Base-by-base conservation (phyloP, 2,329 filamentous ascomycete genomes). In the Colletotrichum tofieldiae region DNA sequence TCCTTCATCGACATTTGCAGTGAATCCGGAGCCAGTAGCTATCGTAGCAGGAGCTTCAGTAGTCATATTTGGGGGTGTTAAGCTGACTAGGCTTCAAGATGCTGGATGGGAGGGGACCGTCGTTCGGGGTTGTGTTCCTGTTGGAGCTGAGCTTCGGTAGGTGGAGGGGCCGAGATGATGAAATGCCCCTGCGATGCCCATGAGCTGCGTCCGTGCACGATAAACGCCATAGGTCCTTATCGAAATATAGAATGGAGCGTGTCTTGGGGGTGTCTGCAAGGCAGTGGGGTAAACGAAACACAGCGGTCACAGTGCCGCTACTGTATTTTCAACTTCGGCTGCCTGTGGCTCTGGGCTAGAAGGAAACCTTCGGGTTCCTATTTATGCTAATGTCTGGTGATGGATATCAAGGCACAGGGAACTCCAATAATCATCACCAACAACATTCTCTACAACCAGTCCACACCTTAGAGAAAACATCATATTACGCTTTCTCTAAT, bases 81-180 rank as follows among this genome's bases (percentile, higher is more conserved):
- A 54, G 45, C 39, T 29, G 51, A 39, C 47, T 39, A 18, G 47
- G 20, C 26, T 18, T 54, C 51, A 52, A 60, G 43, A 41, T 49
- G 61, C 55, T 49, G 55, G 58, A 39, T 18, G 62, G 45, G 18
- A 35, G 32, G 49, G 39, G 47, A 35, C 23, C 23, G n/a, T 66
- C 43, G 62, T 32, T 35, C 45, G 6, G 20, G 9, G 23, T 52
- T 16, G 29, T 52, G 59, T 14, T 60, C 54, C 35, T 64, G 77
- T 9, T 70, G 52, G 47, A 65, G 26, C 47, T 55, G 45, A 51
- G 26, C 59, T 41, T 49, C 55, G 55, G 47, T 18, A 35, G 61
- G 32, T 61, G 47, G 67, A 73, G 67, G 60, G 67, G 47, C 54
- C 55, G 52, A 51, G 41, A 32, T 49, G 51, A 49, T 71, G 65